These are phyloP conservation scores for Kwoniella sp. DNA, from an alignment of 768 basidiomycete genomes.

Conservation along the genomic window DNA sequence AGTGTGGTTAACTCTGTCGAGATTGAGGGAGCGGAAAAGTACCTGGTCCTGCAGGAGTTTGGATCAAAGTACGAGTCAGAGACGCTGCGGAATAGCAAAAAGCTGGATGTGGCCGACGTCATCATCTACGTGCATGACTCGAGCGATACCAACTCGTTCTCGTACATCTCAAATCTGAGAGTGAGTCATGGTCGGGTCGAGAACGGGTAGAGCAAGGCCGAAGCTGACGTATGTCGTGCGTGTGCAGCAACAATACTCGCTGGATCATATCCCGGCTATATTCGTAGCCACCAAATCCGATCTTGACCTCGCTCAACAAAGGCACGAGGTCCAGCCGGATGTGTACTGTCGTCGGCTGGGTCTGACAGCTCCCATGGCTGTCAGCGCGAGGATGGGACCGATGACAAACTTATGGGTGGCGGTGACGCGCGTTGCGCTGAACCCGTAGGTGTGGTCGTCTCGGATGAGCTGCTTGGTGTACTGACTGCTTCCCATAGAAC, in stretches of 20 bases:
- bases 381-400: conserved; percentile 71
- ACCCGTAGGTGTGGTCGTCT: conserved; percentile 31
- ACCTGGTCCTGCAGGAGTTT: conserved; percentile 94
- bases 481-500: conserved; percentile 19
- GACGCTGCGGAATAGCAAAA: conserved; percentile 79
- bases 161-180: conserved; percentile 92
- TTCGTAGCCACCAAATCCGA: conserved; percentile 99
- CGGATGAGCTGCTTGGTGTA: background rate
- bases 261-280: conserved; percentile 89
- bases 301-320: conserved; percentile 90
- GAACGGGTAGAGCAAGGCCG: background rate
- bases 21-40: conserved; percentile 90
- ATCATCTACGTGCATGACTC: conserved; percentile 96
- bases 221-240: conserved; percentile 1
- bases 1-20: conserved; percentile 94
- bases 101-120: conserved; percentile 86
- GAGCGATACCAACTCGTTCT: conserved; percentile 97
- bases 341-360: conserved; percentile 86
- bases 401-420: conserved; percentile 48
- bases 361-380: conserved; percentile 89
- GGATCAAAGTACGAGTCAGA: conserved; percentile 93
- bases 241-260: conserved; percentile 85
- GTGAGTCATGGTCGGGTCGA: conserved; percentile 60
- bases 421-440: conserved; percentile 43
- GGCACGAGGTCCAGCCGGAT: conserved; percentile 97